These are phyloP conservation scores for Botryotinia globosa DNA, from an alignment of 2,329 filamentous ascomycete species.

Conservation along the genomic window DNA sequence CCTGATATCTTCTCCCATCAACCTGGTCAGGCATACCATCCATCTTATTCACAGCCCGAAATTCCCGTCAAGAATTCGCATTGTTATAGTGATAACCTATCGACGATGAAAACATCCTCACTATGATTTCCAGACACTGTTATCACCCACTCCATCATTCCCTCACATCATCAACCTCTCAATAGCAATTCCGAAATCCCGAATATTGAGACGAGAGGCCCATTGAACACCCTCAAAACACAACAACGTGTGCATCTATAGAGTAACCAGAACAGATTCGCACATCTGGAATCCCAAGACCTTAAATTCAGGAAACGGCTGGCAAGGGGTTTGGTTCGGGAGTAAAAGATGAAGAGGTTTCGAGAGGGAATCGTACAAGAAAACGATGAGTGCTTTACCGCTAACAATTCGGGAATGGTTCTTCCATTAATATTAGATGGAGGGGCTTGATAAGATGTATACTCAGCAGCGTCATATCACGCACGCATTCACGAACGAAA, in stretches of 20 bases:
- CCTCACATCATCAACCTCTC: neutral
- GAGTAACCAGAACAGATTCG: neutral
- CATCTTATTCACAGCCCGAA: rapidly evolving
- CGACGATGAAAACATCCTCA: too few species aligned
- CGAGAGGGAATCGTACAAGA: neutral
- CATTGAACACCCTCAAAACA: rapidly evolving
- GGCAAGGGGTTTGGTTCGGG: neutral
- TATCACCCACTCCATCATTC: too few species aligned
- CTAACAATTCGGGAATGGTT: neutral
- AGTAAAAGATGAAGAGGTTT: neutral
- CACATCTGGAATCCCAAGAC: neutral
- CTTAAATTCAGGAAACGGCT: neutral
- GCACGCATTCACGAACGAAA: neutral
- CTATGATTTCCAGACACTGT: neutral
- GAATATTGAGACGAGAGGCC: neutral
- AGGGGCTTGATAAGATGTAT: too few species aligned
- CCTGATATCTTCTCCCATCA: neutral
- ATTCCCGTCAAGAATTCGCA: neutral
- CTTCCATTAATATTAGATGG: too few species aligned
- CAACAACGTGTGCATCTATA: neutral
- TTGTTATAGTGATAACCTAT: neutral
- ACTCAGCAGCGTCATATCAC: neutral
- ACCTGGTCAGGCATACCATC: neutral
- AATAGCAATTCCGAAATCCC: neutral
- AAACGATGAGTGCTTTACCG: neutral